A percentile compares a stretch with the other conserved stretches of the same genome.
Evolutionary conservation across 371 early-diverging fungal species (phyloP).

Genomic region (Capillidium heterosporum): DNA sequence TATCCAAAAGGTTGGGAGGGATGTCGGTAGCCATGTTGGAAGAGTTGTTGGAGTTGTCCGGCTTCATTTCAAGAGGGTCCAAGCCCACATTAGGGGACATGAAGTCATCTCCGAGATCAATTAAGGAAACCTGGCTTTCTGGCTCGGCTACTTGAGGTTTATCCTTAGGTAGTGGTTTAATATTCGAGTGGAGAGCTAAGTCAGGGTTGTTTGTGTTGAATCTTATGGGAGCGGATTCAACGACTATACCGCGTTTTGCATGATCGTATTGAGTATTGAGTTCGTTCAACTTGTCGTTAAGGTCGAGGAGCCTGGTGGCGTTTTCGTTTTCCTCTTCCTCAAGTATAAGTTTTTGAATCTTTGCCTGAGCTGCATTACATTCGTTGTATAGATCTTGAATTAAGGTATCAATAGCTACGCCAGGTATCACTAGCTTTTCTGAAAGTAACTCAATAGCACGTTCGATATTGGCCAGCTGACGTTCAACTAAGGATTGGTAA

Average conservation of each 20-base stretch:
- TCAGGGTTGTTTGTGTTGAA: too few relatives aligned
- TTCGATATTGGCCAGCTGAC: not conserved
- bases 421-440: not conserved
- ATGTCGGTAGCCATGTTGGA: not conserved
- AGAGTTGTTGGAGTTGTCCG: not conserved
- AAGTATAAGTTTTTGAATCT: constrained; percentile 1
- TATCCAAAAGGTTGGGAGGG: not conserved
- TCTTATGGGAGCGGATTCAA: too few relatives aligned
- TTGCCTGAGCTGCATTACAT: constrained; percentile 4
- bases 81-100: not conserved
- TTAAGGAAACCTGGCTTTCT: not conserved
- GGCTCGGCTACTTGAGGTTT: not conserved
- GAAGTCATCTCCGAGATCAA: constrained; percentile 1
- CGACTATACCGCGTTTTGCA: constrained; percentile 1
- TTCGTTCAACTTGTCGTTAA: constrained; percentile 3
- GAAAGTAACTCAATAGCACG: not conserved
- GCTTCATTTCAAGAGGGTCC: not conserved
- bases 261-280: not conserved
- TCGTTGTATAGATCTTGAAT: constrained; percentile 6
- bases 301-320: not conserved
- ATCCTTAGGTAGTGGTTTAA: not conserved
- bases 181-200: not conserved
- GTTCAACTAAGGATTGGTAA: constrained; percentile 2
- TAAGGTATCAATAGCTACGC: not conserved
- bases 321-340: constrained; percentile 6